Base-by-base conservation (phyloP, 1,139 yeast species). In the Candida labiduridarum region DNA sequence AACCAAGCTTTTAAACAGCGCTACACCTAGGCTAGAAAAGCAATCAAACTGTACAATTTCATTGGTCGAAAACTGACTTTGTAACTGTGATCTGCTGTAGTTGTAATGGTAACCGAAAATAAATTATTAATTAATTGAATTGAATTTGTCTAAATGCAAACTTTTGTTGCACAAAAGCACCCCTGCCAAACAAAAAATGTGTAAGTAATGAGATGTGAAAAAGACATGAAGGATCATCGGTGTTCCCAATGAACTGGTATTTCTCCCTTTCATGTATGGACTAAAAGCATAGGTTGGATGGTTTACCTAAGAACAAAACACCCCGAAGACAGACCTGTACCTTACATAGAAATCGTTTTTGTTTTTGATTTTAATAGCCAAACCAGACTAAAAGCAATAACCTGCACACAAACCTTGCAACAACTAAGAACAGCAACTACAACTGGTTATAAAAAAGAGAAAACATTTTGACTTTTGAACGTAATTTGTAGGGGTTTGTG, bases 91-190 rank as follows among this genome's bases (percentile, higher is more conserved):
- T 35, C 12, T 16, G 6, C 39, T 11, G 2, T 4, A 38, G 41
- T 38, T 38, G 41, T 38, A 14, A n/a, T 38, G 41, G 41, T 22
- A 38, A 38, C 41, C 41, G 12, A 25, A 2, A 38, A n/a, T 10
- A 22, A 38, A 22, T 36, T 19, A 31, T 31, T 31, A 31, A 11
- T 31, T 31, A 31, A 31, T 31, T 12, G 14, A 31, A n/a, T 5
- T 31, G n/a, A n/a, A 5, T 11, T 14, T 30, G 11, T 9, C 14
- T 11, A 30, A 30, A 30, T 30, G 5, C 34, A 25, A 25, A 25
- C 29, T 25, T 6, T 25, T 25, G 29, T 25, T 25, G 14, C 34
- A 30, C 34, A 30, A 30, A 30, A 25, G 10, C 29, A 25, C 6
- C 8, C 9, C 8, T 7, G 14, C 16, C 4, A 34, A 34, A 15